Evolutionary conservation across 129 eudicot genomes (phyloP).

Genomic region (Sambucus nigra): DNA sequence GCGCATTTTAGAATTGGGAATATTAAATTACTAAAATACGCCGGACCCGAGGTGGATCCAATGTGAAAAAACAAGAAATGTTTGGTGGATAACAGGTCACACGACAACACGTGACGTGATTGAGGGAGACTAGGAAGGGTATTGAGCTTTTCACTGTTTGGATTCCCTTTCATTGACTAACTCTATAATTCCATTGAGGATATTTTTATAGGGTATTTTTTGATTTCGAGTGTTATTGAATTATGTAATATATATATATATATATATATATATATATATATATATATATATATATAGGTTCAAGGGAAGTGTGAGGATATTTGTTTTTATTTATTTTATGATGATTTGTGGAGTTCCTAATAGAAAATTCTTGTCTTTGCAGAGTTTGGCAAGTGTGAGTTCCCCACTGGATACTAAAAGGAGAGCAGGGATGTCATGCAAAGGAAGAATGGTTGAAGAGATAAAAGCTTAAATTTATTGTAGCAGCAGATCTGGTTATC

Average conservation of each 20-base stretch:
- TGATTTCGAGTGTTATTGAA: too few relatives aligned
- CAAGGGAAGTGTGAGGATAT: too few relatives aligned
- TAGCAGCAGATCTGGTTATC: neutral
- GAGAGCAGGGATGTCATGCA: neutral
- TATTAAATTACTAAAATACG: neutral
- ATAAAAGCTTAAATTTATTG: neutral
- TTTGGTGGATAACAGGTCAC: neutral
- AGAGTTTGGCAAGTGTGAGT: conserved; percentile 85
- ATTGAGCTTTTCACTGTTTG: neutral
- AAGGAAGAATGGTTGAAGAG: neutral
- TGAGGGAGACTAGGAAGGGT: too few relatives aligned
- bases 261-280: too few relatives aligned
- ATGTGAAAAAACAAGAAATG: neutral
- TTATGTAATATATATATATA: too few relatives aligned
- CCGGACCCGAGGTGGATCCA: neutral
- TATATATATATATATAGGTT: too few relatives aligned
- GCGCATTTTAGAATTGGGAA: neutral
- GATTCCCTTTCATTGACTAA: neutral
- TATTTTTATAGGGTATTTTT: too few relatives aligned
- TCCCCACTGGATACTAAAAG: conserved; percentile 44
- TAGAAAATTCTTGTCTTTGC: conserved; percentile 16
- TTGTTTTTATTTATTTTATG: neutral
- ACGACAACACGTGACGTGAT: conserved; percentile 35
- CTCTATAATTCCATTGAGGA: too few relatives aligned
- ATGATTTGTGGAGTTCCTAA: neutral